Evolutionary conservation across 2,329 filamentous ascomycete species (phyloP).

Genomic region (Claviceps purpurea): DNA sequence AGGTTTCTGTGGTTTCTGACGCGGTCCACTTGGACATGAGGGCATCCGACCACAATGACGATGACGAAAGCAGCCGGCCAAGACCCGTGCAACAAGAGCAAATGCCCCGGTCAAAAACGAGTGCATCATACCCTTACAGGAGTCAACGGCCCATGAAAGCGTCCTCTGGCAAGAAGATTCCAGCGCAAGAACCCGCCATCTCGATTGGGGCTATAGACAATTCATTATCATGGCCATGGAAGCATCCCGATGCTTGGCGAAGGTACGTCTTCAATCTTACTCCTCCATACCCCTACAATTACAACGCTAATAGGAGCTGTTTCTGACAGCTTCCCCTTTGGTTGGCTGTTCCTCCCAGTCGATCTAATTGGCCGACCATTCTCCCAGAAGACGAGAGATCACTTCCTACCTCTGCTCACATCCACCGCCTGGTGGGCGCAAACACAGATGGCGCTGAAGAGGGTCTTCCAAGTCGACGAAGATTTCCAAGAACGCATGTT

Average conservation of each 20-base stretch:
- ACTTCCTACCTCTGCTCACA: slow-evolving; percentile 90
- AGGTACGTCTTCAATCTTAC: slow-evolving; percentile 25
- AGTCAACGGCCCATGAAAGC: slow-evolving; percentile 77
- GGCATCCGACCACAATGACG: slow-evolving; percentile 16
- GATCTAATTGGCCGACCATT: slow-evolving; percentile 94
- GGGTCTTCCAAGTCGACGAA: slow-evolving; percentile 79
- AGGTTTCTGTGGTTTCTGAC: slow-evolving; percentile 76
- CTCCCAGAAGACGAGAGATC: slow-evolving; percentile 81
- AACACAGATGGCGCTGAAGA: slow-evolving; percentile 73
- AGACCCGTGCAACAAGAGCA: slow-evolving; percentile 45
- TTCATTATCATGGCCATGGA: slow-evolving; percentile 97
- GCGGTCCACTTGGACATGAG: slow-evolving; percentile 57
- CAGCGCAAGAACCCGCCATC: slow-evolving; percentile 43
- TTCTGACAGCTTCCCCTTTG: slow-evolving; percentile 74
- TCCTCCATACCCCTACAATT: neutral
- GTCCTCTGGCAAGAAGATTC: slow-evolving; percentile 31
- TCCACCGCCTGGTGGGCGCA: slow-evolving; percentile 96
- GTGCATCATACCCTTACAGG: slow-evolving; percentile 53
- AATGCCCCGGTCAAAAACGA: slow-evolving; percentile 25
- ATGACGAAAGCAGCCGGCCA: slow-evolving; percentile 29
- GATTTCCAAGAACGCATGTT: slow-evolving; percentile 99
- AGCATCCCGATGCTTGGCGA: slow-evolving; percentile 82
- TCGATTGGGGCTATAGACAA: slow-evolving; percentile 92
- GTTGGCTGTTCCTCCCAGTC: slow-evolving; percentile 94
- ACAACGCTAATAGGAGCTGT: slow-evolving; percentile 12